These are phyloP conservation scores for Pseudozyma pruni DNA, from an alignment of 1,284 basidiomycete species.

Conservation along the genomic window DNA sequence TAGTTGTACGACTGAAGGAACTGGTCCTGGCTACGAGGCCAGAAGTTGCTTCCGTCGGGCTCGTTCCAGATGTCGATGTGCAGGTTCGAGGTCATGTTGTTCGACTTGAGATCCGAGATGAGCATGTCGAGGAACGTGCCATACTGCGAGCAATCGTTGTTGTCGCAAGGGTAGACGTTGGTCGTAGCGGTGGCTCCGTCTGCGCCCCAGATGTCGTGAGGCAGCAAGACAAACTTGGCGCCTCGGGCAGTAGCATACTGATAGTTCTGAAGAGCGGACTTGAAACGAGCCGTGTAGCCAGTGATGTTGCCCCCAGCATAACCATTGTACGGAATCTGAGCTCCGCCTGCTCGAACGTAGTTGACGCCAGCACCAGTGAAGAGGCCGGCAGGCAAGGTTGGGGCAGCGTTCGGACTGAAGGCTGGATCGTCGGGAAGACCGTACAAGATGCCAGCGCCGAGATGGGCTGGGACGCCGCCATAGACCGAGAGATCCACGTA, in stretches of 20 bases:
- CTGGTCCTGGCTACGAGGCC: slow-evolving; percentile 19
- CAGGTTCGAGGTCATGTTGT: slow-evolving; percentile 4
- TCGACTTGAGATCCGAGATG: slow-evolving; percentile 13
- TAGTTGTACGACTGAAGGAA: slow-evolving; percentile 4
- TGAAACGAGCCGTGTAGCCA: neutral
- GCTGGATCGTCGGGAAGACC: slow-evolving; percentile 1
- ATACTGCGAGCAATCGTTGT: slow-evolving; percentile 5
- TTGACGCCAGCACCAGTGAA: neutral
- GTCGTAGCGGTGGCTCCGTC: slow-evolving; percentile 1
- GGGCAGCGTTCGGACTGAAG: slow-evolving; percentile 1
- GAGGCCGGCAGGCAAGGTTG: neutral
- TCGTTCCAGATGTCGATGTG: slow-evolving; percentile 20
- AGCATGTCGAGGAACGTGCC: slow-evolving; percentile 7
- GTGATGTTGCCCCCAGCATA: neutral
- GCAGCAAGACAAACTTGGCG: slow-evolving; percentile 3
- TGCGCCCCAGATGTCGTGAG: slow-evolving; percentile 12
- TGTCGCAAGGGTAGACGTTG: slow-evolving; percentile 11
- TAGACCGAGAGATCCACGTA: slow-evolving; percentile 4
- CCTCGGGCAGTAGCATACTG: slow-evolving; percentile 2
- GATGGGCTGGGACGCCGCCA: neutral
- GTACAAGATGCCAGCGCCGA: slow-evolving; percentile 5
- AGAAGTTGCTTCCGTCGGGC: slow-evolving; percentile 8
- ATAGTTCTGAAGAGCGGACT: slow-evolving; percentile 4
- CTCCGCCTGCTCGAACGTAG: neutral
- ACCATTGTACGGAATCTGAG: neutral